Evolutionary conservation across 306 rosid species (phyloP), one percentile per base, ranked within the genome.

Genomic region (Pyrus betulifolia): DNA sequence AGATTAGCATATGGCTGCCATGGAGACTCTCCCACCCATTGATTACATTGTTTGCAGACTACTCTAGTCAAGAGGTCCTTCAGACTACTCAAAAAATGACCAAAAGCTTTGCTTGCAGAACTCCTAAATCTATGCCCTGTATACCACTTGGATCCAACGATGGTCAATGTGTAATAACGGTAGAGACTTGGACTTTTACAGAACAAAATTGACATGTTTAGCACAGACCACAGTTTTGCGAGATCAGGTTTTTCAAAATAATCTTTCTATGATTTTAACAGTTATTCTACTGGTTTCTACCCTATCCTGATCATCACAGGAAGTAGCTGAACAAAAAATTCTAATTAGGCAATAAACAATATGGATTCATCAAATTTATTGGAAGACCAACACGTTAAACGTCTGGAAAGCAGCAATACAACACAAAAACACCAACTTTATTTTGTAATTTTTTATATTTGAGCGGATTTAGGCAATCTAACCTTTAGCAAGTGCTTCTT

Each of bases 401-500:
- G 69, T 17, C 17, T 4, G 31, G 42, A 23, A 25, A 60, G 54
- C 72, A 60, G 69, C 23, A 74, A 44, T 18, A 22, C 27, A 60
- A 25, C 5, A 19, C 44, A 74, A 74, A 19, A 42, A 1, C 49
- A 66, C 68, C 8, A 59, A 42, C 23, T 4, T 6, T n/a, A 45
- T 2, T 25, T 60, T 0, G 11, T 23, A 40, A 44, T 4, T 6
- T 25, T 11, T 35, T 11, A 4, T 21, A 3, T 35, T 35, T 66
- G 4, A 22, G 14, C 1, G 40, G 61, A 21, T 62, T 27, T 10
- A 46, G 27, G 76, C 8, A 44, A 82, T 77, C 86, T 58, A 87
- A 96, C 99, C 99, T 87, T 87, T 83, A 80, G 84, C 88, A 44
- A 96, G 93, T 33, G 98, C 97, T 52, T 89, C 88, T 82, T 92